A percentile compares a stretch with the other conserved stretches of the same genome.
phyloP scores from a whole-genome alignment of 805 yeast genomes.

The Candida hungchunana region DNA sequence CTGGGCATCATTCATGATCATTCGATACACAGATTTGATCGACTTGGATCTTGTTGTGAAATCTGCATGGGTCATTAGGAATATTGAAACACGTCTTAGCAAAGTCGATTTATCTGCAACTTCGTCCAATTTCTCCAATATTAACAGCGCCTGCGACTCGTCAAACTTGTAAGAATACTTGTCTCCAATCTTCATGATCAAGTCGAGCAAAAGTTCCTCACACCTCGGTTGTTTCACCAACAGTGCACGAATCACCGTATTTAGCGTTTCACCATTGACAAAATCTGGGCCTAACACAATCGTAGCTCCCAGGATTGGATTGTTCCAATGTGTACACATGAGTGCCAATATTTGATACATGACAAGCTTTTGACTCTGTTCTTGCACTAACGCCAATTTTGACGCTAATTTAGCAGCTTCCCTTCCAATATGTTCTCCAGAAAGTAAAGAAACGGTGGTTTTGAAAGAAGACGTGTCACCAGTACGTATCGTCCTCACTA shows the following conservation, averaged over 20 bases:
- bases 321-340: slow-evolving; percentile 13
- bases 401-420: slow-evolving; percentile 7
- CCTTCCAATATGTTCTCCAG: slow-evolving; percentile 3
- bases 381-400: slow-evolving; percentile 1
- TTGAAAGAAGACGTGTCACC: slow-evolving; percentile 4
- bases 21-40: slow-evolving; percentile 10
- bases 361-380: slow-evolving; percentile 1
- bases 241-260: slow-evolving; percentile 9
- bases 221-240: slow-evolving; percentile 18
- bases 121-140: slow-evolving; percentile 13
- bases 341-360: slow-evolving; percentile 7
- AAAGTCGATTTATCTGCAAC: slow-evolving; percentile 7
- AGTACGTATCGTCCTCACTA: slow-evolving; percentile 6
- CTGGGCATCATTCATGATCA: slow-evolving; percentile 15
- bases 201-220: slow-evolving; percentile 20
- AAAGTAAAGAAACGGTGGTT: background rate
- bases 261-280: background rate
- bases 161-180: slow-evolving; percentile 11
- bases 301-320: slow-evolving; percentile 10
- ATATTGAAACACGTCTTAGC: slow-evolving; percentile 6
- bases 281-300: slow-evolving; percentile 5
- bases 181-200: slow-evolving; percentile 13
- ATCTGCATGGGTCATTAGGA: slow-evolving; percentile 10
- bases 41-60: slow-evolving; percentile 4
- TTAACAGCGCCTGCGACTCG: slow-evolving; percentile 14